Base-by-base conservation (phyloP, 805 yeast genomes). In the Candida broadrunensis region DNA sequence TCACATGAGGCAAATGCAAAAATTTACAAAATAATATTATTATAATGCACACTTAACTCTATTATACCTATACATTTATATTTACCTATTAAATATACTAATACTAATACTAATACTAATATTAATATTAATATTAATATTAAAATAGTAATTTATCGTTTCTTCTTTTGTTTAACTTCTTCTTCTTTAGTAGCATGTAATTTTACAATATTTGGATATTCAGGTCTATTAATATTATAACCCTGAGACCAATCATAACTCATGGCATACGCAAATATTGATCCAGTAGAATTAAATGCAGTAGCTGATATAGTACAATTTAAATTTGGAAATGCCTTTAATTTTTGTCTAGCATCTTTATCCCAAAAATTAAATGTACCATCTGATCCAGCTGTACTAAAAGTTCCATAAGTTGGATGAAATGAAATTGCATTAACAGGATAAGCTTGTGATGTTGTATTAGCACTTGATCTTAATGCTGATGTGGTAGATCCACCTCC, bases 171-270 rank as follows among this genome's bases (percentile, higher is more conserved):
- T 52, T 85, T 85, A 35, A 86, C 85, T 61, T 93, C 99, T 38
- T 81, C 90, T 37, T 89, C 97, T 49, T 80, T 81, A 30, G 85
- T 79, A 12, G 90, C 82, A 63, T 93, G 99, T 38, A 93, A 69
- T 63, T 86, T 84, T 46, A 93, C 80, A 41, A 78, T 71, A 48
- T 78, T 85, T 15, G 93, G 88, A 54, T 80, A 79, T 49, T 83
- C 88, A 2, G 80, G 85, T 33, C 82, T 77, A 67, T 87, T 88
- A 53, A 75, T 84, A 58, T 76, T 81, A 61, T 85, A 75, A n/a
- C 95, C 96, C 58, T 89, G 89, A 43, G 88, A 78, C 99, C 99
- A 93, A 60, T 93, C 99, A 65, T 93, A 91, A 47, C 95, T 81
- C 45, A 88, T 60, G 2, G 97, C 96, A 57, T 93, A 88, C 3